Conservation (phyloP, 305 asterid genomes). For the Fraxinus xanthoxyloides region DNA sequence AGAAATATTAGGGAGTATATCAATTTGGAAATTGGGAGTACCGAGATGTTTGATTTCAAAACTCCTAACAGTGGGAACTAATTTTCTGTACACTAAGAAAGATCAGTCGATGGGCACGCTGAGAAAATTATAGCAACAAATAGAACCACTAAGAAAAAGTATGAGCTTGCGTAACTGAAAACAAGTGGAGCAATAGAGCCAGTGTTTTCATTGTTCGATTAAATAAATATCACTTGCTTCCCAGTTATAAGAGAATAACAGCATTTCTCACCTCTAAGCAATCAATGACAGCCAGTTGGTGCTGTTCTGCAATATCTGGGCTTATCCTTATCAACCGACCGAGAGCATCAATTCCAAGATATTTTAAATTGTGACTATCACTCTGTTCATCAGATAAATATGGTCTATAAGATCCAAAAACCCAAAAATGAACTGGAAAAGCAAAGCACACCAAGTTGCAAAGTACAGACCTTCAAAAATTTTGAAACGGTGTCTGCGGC, state of each 20-base stretch:
- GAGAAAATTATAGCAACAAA: background rate
- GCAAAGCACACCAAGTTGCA: conserved; percentile 14
- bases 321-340: conserved; percentile 91
- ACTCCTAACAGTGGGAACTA: background rate
- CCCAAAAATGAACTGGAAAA: background rate
- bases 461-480: conserved; percentile 71
- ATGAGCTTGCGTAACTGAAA: background rate
- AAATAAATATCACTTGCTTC: background rate
- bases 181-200: background rate
- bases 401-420: conserved; percentile 21
- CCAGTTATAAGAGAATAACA: conserved; percentile 2
- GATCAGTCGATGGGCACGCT: background rate
- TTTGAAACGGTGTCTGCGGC: conserved; percentile 95
- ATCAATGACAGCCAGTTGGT: conserved; percentile 97
- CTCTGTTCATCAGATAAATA: conserved; percentile 52
- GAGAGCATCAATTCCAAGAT: conserved; percentile 98
- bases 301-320: conserved; percentile 97
- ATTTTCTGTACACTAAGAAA: background rate
- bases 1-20: background rate
- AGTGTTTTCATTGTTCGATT: background rate
- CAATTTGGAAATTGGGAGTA: background rate
- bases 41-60: background rate
- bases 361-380: conserved; percentile 96
- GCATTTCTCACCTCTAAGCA: conserved; percentile 79
- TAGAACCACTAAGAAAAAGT: background rate